Evolutionary conservation across 23 red algal species (phyloP).

Genomic region (Gracilaria gracilis): DNA sequence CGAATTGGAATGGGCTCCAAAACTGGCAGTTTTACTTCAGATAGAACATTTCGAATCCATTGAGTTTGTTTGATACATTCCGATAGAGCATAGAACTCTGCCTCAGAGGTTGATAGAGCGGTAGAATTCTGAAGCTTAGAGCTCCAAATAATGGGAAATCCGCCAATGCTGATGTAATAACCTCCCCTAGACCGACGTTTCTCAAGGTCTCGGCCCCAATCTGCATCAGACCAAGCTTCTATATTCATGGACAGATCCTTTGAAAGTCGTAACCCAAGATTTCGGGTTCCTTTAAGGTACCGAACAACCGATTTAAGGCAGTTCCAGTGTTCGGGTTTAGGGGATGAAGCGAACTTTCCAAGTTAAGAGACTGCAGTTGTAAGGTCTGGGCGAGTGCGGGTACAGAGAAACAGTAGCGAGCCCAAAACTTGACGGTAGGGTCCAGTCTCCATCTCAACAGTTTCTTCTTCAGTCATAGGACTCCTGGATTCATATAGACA

Average conservation of each 20-base stretch:
- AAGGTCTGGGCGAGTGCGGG: constrained; percentile 12
- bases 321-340: constrained; percentile 7
- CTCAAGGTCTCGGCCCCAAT: constrained; percentile 26
- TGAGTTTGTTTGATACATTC: not conserved
- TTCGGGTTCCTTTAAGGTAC: not conserved
- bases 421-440: not conserved
- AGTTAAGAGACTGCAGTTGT: not conserved
- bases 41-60: not conserved
- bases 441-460: too few species aligned
- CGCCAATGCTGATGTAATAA: too few species aligned
- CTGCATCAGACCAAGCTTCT: constrained; percentile 7
- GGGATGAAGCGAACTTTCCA: constrained; percentile 9
- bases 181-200: not conserved
- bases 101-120: constrained; percentile 13
- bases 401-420: constrained; percentile 1
- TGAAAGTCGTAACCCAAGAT: not conserved
- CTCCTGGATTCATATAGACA: too few species aligned
- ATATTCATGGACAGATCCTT: too few species aligned
- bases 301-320: not conserved
- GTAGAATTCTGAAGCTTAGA: not conserved
- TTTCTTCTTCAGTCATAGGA: too few species aligned
- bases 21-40: not conserved
- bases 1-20: not conserved
- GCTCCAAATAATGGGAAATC: not conserved
- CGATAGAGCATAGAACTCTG: constrained; percentile 32